These are phyloP conservation scores for Elasticomyces elasticus DNA, from an alignment of 495 filamentous ascomycete genomes.

Conservation along the genomic window DNA sequence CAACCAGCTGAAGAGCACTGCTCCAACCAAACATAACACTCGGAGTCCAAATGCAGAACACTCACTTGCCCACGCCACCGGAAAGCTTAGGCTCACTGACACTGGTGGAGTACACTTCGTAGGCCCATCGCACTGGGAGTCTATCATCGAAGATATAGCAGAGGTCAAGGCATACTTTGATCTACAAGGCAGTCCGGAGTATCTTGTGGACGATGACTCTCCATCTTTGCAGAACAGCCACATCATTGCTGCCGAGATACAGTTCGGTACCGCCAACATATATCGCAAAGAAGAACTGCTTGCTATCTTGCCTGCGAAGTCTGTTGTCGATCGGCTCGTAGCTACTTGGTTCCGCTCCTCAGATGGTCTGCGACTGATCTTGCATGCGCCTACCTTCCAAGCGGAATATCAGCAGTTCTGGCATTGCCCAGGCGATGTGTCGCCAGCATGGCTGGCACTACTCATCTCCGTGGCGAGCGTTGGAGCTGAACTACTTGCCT, in stretches of 20 bases:
- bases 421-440: background rate
- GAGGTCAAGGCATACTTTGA: constrained; percentile 15
- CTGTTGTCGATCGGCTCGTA: constrained; percentile 5
- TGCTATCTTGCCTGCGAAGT: constrained; percentile 1
- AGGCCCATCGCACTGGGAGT: constrained; percentile 10
- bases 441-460: constrained; percentile 8
- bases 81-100: constrained; percentile 2
- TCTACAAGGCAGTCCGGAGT: background rate
- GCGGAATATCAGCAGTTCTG: constrained; percentile 5
- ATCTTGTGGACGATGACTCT: background rate
- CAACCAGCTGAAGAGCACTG: background rate
- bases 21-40: background rate
- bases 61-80: background rate
- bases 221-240: background rate
- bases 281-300: background rate
- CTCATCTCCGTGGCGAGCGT: background rate
- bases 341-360: constrained; percentile 2
- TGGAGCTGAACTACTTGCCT: background rate
- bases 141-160: constrained; percentile 17
- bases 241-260: background rate
- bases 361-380: background rate
- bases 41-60: background rate
- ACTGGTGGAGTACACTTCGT: constrained; percentile 5
- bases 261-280: background rate
- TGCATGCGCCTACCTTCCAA: constrained; percentile 8